Evolutionary conservation across 164 flowering plant species (phyloP), one percentile per base, ranked within the genome.

Genomic region (Stephania japonica): DNA sequence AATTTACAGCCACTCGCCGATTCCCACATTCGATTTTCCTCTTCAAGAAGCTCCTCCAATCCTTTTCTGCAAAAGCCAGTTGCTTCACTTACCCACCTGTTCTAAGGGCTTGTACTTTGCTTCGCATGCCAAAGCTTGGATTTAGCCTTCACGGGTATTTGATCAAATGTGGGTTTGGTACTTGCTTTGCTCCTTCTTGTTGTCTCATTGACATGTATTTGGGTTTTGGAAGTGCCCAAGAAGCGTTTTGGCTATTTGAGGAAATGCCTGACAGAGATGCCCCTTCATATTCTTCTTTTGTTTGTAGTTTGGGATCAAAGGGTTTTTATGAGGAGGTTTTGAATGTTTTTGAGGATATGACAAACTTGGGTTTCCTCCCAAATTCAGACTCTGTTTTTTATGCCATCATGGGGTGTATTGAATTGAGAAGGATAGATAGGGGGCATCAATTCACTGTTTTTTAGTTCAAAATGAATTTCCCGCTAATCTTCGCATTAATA

Each of bases 31-130:
- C 64, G 23, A 59, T 80, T 56, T 67, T 80, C 53, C 43, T 72
- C 47, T 78, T 82, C 84, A 82, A 82, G 71, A 77, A 78, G 25
- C 71, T 84, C 14, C 81, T 78, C 47, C 71, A 56, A 21, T 74
- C 73, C 0, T 42, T 64, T 7, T 27, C 64, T 1, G 43, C 62
- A 1, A 44, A 73, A 65, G 79, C 81, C 24, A 67, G 77, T 12
- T 12, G 23, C 47, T 75, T 25, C 50, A 69, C 75, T 5, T 78
- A 78, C 63, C 80, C 83, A 73, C 68, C 77, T 9, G 79, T 84
- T 72, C 73, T 78, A 41, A 82, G 71, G 66, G 73, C 83, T 41
- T 78, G 76, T 24, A 18, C 77, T 42, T 41, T 49, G 50, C 74
- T 78, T n/a, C 70, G 53, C 1, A 44, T 59, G 68, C 67, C 69